Evolutionary conservation across 129 eudicot genomes (phyloP).

Genomic region (Pittosporum tobira): DNA sequence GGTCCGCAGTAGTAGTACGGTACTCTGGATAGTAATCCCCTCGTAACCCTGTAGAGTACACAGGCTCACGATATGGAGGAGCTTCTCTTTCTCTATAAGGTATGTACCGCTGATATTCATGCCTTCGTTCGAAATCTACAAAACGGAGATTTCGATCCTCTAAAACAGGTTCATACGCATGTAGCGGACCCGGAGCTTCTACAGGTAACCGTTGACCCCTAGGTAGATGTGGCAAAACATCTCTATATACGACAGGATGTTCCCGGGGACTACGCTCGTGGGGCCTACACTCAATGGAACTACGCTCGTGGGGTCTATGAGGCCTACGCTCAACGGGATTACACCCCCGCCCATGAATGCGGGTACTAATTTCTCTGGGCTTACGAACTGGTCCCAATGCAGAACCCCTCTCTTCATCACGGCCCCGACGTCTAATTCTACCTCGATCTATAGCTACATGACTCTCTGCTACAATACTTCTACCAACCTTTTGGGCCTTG

Average conservation of each 20-base stretch:
- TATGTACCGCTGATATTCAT: constrained; percentile 22
- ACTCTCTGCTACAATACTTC: constrained; percentile 19
- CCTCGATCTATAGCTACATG: constrained; percentile 14
- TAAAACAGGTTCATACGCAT: constrained; percentile 25
- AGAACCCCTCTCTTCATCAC: constrained; percentile 27
- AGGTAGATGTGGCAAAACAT: constrained; percentile 12
- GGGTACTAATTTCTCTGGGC: too few species aligned
- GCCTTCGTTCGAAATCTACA: constrained; percentile 26
- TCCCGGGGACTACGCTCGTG: constrained; percentile 25
- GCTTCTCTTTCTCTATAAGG: constrained; percentile 29
- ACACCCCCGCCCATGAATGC: too few species aligned
- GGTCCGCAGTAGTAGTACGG: constrained; percentile 15
- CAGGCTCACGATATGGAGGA: constrained; percentile 31
- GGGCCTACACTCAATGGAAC: constrained; percentile 21
- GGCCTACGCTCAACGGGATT: constrained; percentile 26
- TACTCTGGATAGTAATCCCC: constrained; percentile 23
- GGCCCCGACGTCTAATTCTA: constrained; percentile 20
- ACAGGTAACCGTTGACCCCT: constrained; percentile 18
- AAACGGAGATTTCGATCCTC: constrained; percentile 26
- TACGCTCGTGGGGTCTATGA: too few species aligned
- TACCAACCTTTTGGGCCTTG: constrained; percentile 15
- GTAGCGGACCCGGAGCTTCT: constrained; percentile 20
- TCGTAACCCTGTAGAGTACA: constrained; percentile 22
- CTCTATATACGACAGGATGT: constrained; percentile 27
- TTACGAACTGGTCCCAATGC: constrained; percentile 13